Evolutionary conservation across 495 filamentous ascomycete species (phyloP).

Genomic region (Penicillium macrosclerotiorum): DNA sequence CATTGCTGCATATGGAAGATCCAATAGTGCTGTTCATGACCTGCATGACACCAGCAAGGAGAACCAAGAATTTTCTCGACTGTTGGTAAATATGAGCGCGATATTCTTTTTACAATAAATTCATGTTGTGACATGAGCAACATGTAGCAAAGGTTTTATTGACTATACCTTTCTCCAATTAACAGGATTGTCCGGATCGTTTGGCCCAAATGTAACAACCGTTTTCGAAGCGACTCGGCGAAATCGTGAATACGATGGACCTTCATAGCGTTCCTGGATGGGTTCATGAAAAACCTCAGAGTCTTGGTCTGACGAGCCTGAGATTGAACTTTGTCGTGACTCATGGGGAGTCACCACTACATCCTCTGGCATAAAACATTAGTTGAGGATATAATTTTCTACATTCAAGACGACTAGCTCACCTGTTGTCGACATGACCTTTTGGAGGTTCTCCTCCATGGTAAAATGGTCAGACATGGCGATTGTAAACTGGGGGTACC

Average conservation of each 20-base stretch:
- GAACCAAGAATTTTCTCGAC: constrained; percentile 55
- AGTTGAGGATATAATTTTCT: neutral
- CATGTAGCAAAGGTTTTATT: neutral
- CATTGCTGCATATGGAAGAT: constrained; percentile 63
- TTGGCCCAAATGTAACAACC: constrained; percentile 42
- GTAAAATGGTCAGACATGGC: constrained; percentile 21
- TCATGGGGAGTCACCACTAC: constrained; percentile 14
- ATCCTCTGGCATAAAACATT: constrained; percentile 7
- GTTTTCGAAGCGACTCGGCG: constrained; percentile 34
- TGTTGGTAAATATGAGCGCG: constrained; percentile 17
- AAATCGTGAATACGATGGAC: constrained; percentile 30
- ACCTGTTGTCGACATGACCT: constrained; percentile 25
- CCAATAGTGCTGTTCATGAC: constrained; percentile 77
- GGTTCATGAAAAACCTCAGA: constrained; percentile 28
- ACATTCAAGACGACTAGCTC: no score
- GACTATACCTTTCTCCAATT: constrained; percentile 50
- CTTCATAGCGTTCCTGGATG: constrained; percentile 29
- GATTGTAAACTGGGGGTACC: neutral
- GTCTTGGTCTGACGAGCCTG: constrained; percentile 14
- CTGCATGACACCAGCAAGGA: constrained; percentile 56
- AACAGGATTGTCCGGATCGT: constrained; percentile 65
- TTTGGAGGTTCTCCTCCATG: constrained; percentile 22
- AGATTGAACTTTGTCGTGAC: constrained; percentile 8
- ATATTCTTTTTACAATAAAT: neutral
- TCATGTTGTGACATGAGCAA: neutral